Evolutionary conservation across 345 rosid genomes (phyloP).

Genomic region (Hibiscus tridactylites): DNA sequence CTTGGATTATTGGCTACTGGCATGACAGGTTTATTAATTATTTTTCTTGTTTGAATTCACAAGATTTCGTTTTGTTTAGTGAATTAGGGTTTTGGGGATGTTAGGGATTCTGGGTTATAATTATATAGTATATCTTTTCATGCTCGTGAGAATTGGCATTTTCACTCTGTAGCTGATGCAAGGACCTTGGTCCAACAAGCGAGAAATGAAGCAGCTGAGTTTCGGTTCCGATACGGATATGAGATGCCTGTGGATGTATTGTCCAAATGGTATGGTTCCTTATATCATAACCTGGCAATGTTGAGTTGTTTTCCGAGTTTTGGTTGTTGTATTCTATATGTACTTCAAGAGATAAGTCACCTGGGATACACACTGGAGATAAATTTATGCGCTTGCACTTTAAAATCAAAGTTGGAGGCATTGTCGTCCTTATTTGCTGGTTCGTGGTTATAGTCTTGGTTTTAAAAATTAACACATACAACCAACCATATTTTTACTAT

Average conservation of each 20-base stretch:
- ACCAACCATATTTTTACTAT: neutral
- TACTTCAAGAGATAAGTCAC: neutral
- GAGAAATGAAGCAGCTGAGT: slow-evolving; percentile 97
- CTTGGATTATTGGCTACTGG: too few relatives aligned
- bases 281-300: neutral
- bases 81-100: neutral
- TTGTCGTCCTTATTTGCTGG: too few relatives aligned
- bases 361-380: neutral
- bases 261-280: slow-evolving; percentile 41
- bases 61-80: neutral
- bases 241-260: slow-evolving; percentile 94
- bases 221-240: slow-evolving; percentile 83
- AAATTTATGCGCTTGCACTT: neutral
- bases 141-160: neutral
- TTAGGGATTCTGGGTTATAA: neutral
- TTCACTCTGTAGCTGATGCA: slow-evolving; percentile 71
- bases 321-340: neutral
- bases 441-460: neutral
- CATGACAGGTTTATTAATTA: too few relatives aligned
- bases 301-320: neutral
- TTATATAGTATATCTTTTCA: neutral
- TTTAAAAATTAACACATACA: neutral
- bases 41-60: neutral
- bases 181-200: slow-evolving; percentile 98
- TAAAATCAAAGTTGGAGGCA: too few relatives aligned